A percentile compares a stretch with the other conserved stretches of the same genome.
phyloP scores from a whole-genome alignment of 2,329 filamentous ascomycete species.

The Dactylellina haptotyla region DNA sequence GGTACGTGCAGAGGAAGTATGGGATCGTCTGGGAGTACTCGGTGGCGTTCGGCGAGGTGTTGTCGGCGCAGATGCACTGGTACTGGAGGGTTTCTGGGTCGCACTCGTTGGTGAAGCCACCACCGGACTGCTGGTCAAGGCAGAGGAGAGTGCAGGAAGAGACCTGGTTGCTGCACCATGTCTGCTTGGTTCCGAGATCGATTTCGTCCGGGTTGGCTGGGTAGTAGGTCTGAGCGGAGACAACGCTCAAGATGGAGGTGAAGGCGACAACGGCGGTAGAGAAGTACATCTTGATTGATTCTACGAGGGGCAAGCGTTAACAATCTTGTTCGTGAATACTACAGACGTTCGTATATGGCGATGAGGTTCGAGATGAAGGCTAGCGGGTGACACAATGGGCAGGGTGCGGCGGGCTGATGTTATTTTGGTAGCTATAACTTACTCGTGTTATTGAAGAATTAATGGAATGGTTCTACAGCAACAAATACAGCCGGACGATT shows the following conservation, averaged over 20 bases:
- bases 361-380: too few relatives aligned
- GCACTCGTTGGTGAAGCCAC: slow-evolving; percentile 35
- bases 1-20: slow-evolving; percentile 47
- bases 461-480: slow-evolving; percentile 15
- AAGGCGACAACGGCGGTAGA: slow-evolving; percentile 38
- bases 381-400: too few relatives aligned
- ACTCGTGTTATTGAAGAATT: background rate
- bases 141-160: slow-evolving; percentile 45
- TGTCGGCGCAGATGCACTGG: slow-evolving; percentile 48
- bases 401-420: too few relatives aligned
- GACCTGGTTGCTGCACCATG: slow-evolving; percentile 48
- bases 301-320: too few relatives aligned
- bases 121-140: slow-evolving; percentile 44
- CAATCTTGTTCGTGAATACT: too few relatives aligned
- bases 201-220: slow-evolving; percentile 38
- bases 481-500: slow-evolving; percentile 24
- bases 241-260: slow-evolving; percentile 28
- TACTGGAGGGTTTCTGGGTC: slow-evolving; percentile 37
- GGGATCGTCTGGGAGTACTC: slow-evolving; percentile 53
- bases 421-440: too few relatives aligned
- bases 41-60: slow-evolving; percentile 46
- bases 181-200: slow-evolving; percentile 47
- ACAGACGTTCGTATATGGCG: too few relatives aligned
- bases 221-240: slow-evolving; percentile 49
- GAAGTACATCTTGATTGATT: slow-evolving; percentile 48